Conservation (phyloP, 805 yeast species). For the Torulaspora maleeae region DNA sequence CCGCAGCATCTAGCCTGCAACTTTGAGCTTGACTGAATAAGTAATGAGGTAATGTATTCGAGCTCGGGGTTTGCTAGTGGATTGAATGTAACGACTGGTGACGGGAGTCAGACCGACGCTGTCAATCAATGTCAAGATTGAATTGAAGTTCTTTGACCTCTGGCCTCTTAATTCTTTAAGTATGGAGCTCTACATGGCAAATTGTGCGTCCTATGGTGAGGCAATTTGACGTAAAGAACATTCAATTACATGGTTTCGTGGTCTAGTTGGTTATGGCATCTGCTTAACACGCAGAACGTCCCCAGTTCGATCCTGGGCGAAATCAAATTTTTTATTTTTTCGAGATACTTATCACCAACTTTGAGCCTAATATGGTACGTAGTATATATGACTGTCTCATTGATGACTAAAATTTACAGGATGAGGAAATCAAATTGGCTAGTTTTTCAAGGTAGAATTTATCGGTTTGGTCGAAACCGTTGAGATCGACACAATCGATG, state of each 20-base stretch:
- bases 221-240: too few relatives aligned
- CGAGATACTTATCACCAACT: constrained; percentile 11
- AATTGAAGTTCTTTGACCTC: too few relatives aligned
- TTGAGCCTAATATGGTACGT: neutral
- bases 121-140: too few relatives aligned
- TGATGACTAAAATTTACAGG: constrained; percentile 46
- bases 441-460: constrained; percentile 53
- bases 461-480: constrained; percentile 69
- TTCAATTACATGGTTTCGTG: constrained; percentile 62
- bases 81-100: too few relatives aligned
- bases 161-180: too few relatives aligned
- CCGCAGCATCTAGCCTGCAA: too few relatives aligned
- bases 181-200: too few relatives aligned
- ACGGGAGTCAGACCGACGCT: too few relatives aligned
- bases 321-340: constrained; percentile 56
- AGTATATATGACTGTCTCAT: neutral
- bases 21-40: too few relatives aligned
- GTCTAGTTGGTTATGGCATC: constrained; percentile 99
- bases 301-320: constrained; percentile 99
- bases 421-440: constrained; percentile 46
- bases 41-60: too few relatives aligned
- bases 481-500: constrained; percentile 63
- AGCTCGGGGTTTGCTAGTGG: too few relatives aligned
- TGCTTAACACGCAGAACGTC: constrained; percentile 99
- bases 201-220: too few relatives aligned